phyloP scores from a whole-genome alignment of 768 basidiomycete species.

The Amanita subjunquillea region DNA sequence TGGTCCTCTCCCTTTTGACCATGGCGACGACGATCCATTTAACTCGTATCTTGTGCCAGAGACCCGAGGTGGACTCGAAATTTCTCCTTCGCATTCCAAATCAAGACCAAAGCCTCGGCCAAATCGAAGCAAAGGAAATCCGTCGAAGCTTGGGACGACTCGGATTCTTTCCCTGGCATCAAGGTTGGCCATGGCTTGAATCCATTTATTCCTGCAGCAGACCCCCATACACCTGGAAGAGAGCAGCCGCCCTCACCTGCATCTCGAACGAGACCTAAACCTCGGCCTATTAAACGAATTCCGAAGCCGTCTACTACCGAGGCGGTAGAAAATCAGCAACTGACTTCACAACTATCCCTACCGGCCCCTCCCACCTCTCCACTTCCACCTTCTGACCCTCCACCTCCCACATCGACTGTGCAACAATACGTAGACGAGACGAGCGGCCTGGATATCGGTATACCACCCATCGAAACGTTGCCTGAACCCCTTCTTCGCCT shows the following conservation, averaged over 20 bases:
- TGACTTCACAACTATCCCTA: slow-evolving; percentile 11
- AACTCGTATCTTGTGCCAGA: slow-evolving; percentile 16
- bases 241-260: not conserved
- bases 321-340: slow-evolving; percentile 6
- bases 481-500: slow-evolving; percentile 22
- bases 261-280: slow-evolving; percentile 3
- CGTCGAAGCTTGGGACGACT: slow-evolving; percentile 4
- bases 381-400: slow-evolving; percentile 25
- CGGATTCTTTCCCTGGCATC: slow-evolving; percentile 10
- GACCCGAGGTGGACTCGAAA: slow-evolving; percentile 25
- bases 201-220: not conserved
- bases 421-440: not conserved
- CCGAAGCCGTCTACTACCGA: slow-evolving; percentile 8
- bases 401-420: slow-evolving; percentile 16
- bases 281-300: slow-evolving; percentile 6
- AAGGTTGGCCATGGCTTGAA: slow-evolving; percentile 6
- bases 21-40: slow-evolving; percentile 30
- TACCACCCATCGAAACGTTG: slow-evolving; percentile 27
- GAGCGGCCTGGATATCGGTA: slow-evolving; percentile 6
- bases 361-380: slow-evolving; percentile 12
- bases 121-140: slow-evolving; percentile 15
- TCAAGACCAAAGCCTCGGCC: slow-evolving; percentile 17
- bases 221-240: not conserved
- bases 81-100: slow-evolving; percentile 14
- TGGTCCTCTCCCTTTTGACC: slow-evolving; percentile 8